Evolutionary conservation across 768 basidiomycete genomes (phyloP).

Genomic region (Nevesoporus exiguus): DNA sequence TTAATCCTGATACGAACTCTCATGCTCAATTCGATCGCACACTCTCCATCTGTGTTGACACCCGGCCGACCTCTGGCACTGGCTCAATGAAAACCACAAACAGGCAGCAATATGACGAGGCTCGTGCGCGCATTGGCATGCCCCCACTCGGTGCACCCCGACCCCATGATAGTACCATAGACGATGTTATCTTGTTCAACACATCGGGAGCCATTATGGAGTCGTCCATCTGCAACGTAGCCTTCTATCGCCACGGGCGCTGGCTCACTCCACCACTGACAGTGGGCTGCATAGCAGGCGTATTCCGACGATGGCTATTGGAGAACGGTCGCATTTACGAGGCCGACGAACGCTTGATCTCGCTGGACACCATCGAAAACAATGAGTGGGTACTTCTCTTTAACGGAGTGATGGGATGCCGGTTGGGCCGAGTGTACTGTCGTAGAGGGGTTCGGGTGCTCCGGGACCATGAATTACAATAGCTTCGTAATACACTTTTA

Average conservation of each 20-base stretch:
- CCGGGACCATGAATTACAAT: not conserved
- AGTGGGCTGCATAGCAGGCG: slow-evolving; percentile 71
- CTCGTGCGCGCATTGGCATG: slow-evolving; percentile 54
- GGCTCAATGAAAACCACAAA: slow-evolving; percentile 66
- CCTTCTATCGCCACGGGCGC: slow-evolving; percentile 48
- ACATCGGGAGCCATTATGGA: slow-evolving; percentile 51
- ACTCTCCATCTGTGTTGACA: slow-evolving; percentile 54
- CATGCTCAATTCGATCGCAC: slow-evolving; percentile 31
- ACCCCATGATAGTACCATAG: slow-evolving; percentile 6
- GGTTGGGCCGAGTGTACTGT: slow-evolving; percentile 40
- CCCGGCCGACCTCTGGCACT: slow-evolving; percentile 48
- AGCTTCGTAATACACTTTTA: slow-evolving; percentile 17
- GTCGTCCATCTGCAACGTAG: slow-evolving; percentile 68
- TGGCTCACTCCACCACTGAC: slow-evolving; percentile 67
- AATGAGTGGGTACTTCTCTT: slow-evolving; percentile 70
- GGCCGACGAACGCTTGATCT: slow-evolving; percentile 42
- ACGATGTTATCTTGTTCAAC: slow-evolving; percentile 69
- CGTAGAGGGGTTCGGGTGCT: not conserved
- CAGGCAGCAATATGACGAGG: slow-evolving; percentile 55
- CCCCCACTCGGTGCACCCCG: slow-evolving; percentile 27
- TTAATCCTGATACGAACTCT: slow-evolving; percentile 33
- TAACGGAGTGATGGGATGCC: slow-evolving; percentile 71
- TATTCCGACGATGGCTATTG: slow-evolving; percentile 66
- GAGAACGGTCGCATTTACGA: slow-evolving; percentile 55
- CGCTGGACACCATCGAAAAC: slow-evolving; percentile 38